Conservation (phyloP, 345 rosid genomes). For the Orychophragmus violaceus region DNA sequence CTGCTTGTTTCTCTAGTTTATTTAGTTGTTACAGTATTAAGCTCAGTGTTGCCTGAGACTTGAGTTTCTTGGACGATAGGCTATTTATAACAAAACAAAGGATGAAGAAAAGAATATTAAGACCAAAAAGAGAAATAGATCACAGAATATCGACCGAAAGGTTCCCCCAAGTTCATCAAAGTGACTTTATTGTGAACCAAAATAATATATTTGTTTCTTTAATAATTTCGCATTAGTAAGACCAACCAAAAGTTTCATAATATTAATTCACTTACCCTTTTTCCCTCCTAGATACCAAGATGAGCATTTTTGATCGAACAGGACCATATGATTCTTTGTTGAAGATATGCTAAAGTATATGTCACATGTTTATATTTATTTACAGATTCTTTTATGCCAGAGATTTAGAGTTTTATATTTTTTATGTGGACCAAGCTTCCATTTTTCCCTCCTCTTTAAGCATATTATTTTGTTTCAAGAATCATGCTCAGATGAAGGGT, state of each 20-base stretch:
- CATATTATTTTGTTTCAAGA: constrained; percentile 19
- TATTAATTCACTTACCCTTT: constrained; percentile 13
- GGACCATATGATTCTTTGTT: constrained; percentile 23
- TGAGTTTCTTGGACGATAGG: constrained; percentile 10
- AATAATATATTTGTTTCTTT: neutral
- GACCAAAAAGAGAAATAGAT: neutral
- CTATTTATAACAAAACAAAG: constrained; percentile 27
- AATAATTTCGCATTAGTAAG: neutral
- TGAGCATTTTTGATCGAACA: constrained; percentile 20
- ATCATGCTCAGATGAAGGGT: constrained; percentile 24
- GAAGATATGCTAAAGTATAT: constrained; percentile 25
- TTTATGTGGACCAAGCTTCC: constrained; percentile 18
- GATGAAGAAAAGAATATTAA: constrained; percentile 11
- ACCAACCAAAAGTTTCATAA: constrained; percentile 13
- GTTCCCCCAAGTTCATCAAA: constrained; percentile 22
- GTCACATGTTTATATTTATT: constrained; percentile 7
- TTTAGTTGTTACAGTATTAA: neutral
- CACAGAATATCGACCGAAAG: constrained; percentile 9
- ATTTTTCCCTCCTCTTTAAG: neutral
- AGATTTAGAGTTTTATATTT: constrained; percentile 7
- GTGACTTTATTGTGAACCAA: constrained; percentile 17
- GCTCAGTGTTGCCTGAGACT: constrained; percentile 26
- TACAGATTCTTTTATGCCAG: neutral
- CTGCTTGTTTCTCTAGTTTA: constrained; percentile 14
- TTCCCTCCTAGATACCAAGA: constrained; percentile 24